phyloP scores from a whole-genome alignment of 805 yeast genomes.

The Kodamaea laetipori region DNA sequence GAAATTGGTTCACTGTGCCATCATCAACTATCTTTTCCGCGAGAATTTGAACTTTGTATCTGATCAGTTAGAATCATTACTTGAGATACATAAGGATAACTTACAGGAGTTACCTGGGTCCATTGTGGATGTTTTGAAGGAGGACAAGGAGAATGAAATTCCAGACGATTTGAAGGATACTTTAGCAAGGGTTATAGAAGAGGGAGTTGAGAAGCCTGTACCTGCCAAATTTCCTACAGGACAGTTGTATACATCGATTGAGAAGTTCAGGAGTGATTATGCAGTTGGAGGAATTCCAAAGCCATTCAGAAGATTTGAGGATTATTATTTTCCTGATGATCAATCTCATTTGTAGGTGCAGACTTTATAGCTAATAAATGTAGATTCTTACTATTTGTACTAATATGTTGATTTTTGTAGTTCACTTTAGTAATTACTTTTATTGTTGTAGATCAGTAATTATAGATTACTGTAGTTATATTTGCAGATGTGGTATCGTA shows the following conservation, averaged over 20 bases:
- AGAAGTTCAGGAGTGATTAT: slow-evolving; percentile 57
- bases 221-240: slow-evolving; percentile 54
- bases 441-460: too few relatives aligned
- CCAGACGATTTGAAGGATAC: slow-evolving; percentile 8
- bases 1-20: slow-evolving; percentile 28
- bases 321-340: slow-evolving; percentile 27
- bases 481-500: too few relatives aligned
- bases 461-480: too few relatives aligned
- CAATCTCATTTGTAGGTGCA: slow-evolving; percentile 16
- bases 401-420: too few relatives aligned
- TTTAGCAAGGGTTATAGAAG: slow-evolving; percentile 20
- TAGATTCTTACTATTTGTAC: too few relatives aligned
- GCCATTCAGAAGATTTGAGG: slow-evolving; percentile 42
- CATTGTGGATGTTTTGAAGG: slow-evolving; percentile 26
- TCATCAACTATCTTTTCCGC: slow-evolving; percentile 29
- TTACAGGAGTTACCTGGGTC: slow-evolving; percentile 18
- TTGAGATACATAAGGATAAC: slow-evolving; percentile 16
- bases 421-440: too few relatives aligned
- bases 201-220: slow-evolving; percentile 26
- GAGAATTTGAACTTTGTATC: slow-evolving; percentile 25
- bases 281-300: slow-evolving; percentile 62
- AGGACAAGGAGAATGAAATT: slow-evolving; percentile 11
- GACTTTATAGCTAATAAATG: too few relatives aligned
- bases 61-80: slow-evolving; percentile 26
- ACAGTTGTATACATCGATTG: slow-evolving; percentile 43